Evolutionary conservation across 148 eudicot species (phyloP), one percentile per base, ranked within the genome.

Genomic region (Silene conica): DNA sequence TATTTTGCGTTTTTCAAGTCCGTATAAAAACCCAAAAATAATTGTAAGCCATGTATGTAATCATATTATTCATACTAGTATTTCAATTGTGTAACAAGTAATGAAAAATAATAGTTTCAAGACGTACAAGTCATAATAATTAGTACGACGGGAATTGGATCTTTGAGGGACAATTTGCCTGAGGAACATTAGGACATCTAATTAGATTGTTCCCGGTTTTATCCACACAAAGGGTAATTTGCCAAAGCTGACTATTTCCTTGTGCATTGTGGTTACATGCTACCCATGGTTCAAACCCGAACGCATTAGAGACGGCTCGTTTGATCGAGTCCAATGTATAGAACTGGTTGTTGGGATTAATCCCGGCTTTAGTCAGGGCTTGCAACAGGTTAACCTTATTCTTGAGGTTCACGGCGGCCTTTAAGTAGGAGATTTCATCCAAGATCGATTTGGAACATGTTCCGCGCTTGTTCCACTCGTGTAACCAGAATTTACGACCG

Each of bases 101-200:
- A 34, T 3, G 41, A 34, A 34, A 34, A 34, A 28, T 28, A 28
- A 28, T 28, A 28, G 31, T 28, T 28, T 28, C 31, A 28, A 28
- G 31, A 28, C 31, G 31, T 28, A 28, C 31, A 28, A 28, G 31
- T 28, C 31, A 1, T 1, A 28, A 28, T 28, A 28, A 28, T 3
- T 31, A 88, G 72, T 83, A 90, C 5, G 82, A 8, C 46, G 98
- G 89, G 56, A 92, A 92, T 66, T 73, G 78, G 25, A 92, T 19
- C 1, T 16, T 56, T 1, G 89, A 60, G 63, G 59, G 76, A 78
- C 98, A 92, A 15, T 8, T 18, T 1, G 15, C 69, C 3, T 8
- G 8, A 0, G 81, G 81, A 59, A 63, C 14, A 0, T 55, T 65
- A 13, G 83, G 79, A 16, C 86, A 83, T 0, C 72, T 56, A 16